These are phyloP conservation scores for Phytophthora tentaculata DNA, from an alignment of 352 stramenopile genomes.

Conservation along the genomic window DNA sequence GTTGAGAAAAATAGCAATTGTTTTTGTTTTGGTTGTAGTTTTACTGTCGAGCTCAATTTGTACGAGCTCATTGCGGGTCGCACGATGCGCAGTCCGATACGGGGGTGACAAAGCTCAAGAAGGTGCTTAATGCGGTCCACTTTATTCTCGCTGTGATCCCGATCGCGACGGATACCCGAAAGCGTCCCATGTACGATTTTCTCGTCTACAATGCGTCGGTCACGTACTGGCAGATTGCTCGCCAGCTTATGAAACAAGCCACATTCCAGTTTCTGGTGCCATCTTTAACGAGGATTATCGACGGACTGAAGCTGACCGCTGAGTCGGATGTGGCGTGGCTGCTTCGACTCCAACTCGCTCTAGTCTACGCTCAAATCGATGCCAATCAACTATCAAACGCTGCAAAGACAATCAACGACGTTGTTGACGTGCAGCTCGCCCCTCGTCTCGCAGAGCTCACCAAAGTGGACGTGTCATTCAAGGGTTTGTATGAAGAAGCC, in stretches of 20 bases:
- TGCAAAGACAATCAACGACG: constrained; percentile 70
- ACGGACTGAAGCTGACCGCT: constrained; percentile 69
- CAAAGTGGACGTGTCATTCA: constrained; percentile 33
- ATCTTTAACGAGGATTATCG: constrained; percentile 67
- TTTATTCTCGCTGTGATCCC: constrained; percentile 79
- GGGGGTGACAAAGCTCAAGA: constrained; percentile 48
- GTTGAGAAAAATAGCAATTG: not conserved
- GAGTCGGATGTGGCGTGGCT: constrained; percentile 83
- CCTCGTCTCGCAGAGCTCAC: constrained; percentile 45
- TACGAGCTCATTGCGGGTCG: constrained; percentile 70
- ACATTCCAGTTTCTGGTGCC: constrained; percentile 78
- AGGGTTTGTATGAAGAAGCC: constrained; percentile 68
- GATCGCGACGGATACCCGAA: constrained; percentile 64
- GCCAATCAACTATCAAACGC: constrained; percentile 57
- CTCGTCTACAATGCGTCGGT: constrained; percentile 93
- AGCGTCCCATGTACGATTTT: constrained; percentile 86
- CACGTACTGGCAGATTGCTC: constrained; percentile 85
- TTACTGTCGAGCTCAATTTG: constrained; percentile 87
- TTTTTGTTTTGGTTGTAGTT: constrained; percentile 55
- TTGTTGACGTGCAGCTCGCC: constrained; percentile 65
- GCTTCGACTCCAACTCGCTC: constrained; percentile 59
- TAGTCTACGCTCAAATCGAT: constrained; percentile 79
- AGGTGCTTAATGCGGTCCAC: constrained; percentile 75
- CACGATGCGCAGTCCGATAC: constrained; percentile 47
- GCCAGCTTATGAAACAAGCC: constrained; percentile 82